These are phyloP conservation scores for Cadophora luteo-olivacea DNA, from an alignment of 2,329 filamentous ascomycete species.

Conservation along the genomic window DNA sequence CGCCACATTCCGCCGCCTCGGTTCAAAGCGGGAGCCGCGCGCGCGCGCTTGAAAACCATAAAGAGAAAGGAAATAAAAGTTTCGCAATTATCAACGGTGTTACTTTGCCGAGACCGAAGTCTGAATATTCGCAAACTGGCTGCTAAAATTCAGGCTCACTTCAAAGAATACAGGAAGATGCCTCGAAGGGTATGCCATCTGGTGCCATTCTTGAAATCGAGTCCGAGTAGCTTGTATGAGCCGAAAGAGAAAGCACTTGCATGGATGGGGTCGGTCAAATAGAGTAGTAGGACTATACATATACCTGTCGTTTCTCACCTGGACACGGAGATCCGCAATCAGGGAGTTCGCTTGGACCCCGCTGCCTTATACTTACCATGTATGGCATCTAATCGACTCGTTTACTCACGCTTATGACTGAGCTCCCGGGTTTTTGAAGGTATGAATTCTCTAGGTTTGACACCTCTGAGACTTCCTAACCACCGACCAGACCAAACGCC, in stretches of 20 bases:
- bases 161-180: background rate
- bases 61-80: too few relatives aligned
- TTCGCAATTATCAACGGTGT: background rate
- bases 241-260: background rate
- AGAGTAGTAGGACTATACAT: background rate
- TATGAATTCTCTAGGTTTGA: slow-evolving; percentile 1
- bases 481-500: slow-evolving; percentile 37
- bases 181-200: background rate
- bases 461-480: background rate
- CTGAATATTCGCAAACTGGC: background rate
- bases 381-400: background rate
- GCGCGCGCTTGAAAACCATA: background rate
- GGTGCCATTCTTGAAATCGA: background rate
- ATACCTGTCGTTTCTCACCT: background rate
- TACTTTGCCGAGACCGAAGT: background rate
- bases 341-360: background rate
- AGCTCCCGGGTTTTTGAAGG: background rate
- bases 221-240: background rate
- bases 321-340: background rate
- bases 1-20: slow-evolving; percentile 1
- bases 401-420: background rate
- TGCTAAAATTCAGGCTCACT: background rate
- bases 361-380: background rate
- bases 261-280: too few relatives aligned
- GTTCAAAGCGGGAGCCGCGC: background rate